A percentile compares a stretch with the other conserved stretches of the same genome.
Evolutionary conservation across 2,329 filamentous ascomycete genomes (phyloP).

Genomic region (Epichloe gansuensis): DNA sequence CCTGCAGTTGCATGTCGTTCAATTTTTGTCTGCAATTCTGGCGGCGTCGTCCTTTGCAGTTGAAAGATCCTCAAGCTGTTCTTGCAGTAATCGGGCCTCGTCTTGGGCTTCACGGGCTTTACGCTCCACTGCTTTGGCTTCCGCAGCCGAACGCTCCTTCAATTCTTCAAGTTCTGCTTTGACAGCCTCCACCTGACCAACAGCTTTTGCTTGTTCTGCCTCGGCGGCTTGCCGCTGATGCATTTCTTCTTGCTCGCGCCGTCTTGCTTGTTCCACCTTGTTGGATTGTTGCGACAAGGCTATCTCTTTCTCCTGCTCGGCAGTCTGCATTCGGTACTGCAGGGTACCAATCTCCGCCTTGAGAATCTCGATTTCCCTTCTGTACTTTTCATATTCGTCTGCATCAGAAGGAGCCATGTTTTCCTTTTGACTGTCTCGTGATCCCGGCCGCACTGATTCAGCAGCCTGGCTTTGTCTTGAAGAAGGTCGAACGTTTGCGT

Average conservation of each 20-base stretch:
- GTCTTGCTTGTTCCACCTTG: constrained; percentile 68
- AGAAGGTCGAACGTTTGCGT: constrained; percentile 25
- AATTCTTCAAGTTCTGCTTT: constrained; percentile 40
- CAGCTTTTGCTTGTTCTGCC: constrained; percentile 36
- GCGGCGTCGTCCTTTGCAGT: constrained; percentile 57
- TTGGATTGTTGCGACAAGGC: constrained; percentile 66
- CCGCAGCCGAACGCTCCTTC: constrained; percentile 36
- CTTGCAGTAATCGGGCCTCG: constrained; percentile 59
- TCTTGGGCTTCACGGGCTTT: constrained; percentile 60
- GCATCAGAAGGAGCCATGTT: constrained; percentile 46
- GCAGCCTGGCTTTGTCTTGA: constrained; percentile 29
- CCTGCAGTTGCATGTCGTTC: constrained; percentile 41
- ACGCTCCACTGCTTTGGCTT: constrained; percentile 55
- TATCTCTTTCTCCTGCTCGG: constrained; percentile 81
- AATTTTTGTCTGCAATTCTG: constrained; percentile 44
- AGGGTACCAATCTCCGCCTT: constrained; percentile 83
- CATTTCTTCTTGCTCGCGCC: constrained; percentile 77
- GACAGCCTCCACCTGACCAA: constrained; percentile 36
- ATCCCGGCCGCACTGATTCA: constrained; percentile 33
- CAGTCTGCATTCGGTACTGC: constrained; percentile 74
- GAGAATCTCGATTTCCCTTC: constrained; percentile 57
- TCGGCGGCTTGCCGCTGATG: constrained; percentile 52
- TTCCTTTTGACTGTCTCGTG: constrained; percentile 46
- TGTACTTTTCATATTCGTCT: constrained; percentile 47
- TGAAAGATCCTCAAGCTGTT: constrained; percentile 65